Evolutionary conservation across 352 stramenopile species (phyloP).

Genomic region (Globisporangium cylindrosporum): DNA sequence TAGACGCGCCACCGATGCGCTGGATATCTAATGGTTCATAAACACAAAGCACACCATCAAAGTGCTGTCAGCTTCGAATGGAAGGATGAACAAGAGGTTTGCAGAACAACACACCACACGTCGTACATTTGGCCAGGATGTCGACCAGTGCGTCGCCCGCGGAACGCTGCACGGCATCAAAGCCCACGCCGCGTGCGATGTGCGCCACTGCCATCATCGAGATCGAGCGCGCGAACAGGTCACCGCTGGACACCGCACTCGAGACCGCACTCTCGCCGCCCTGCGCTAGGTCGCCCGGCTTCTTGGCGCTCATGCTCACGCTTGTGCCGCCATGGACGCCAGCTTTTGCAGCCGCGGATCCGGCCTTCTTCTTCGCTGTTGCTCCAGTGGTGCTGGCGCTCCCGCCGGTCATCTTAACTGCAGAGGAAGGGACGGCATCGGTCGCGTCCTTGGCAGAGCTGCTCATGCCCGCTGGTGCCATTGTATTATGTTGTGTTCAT

Average conservation of each 20-base stretch:
- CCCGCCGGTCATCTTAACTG: background rate
- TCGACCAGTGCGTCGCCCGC: conserved; percentile 48
- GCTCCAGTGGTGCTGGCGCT: background rate
- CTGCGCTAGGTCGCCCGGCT: conserved; percentile 17
- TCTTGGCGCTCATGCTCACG: conserved; percentile 44
- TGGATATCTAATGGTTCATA: conserved; percentile 42
- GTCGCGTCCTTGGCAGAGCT: background rate
- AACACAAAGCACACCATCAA: background rate
- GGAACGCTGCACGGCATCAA: conserved; percentile 50
- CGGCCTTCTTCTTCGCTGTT: conserved; percentile 28
- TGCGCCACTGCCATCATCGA: conserved; percentile 51
- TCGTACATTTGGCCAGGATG: conserved; percentile 50
- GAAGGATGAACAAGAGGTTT: background rate
- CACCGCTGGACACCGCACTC: conserved; percentile 28
- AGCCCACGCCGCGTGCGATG: conserved; percentile 45
- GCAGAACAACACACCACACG: background rate
- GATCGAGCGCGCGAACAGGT: conserved; percentile 48
- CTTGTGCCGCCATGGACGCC: conserved; percentile 26
- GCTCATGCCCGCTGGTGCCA: background rate
- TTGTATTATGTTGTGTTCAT: background rate
- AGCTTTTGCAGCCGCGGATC: conserved; percentile 3
- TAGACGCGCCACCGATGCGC: conserved; percentile 39
- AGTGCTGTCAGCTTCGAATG: background rate
- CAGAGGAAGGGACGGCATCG: background rate
- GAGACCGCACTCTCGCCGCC: conserved; percentile 18